Percentiles rank a stretch among this genome's conserved stretches.
These are phyloP conservation scores for Russula earlei DNA, from an alignment of 768 basidiomycete genomes.

Conservation along the genomic window DNA sequence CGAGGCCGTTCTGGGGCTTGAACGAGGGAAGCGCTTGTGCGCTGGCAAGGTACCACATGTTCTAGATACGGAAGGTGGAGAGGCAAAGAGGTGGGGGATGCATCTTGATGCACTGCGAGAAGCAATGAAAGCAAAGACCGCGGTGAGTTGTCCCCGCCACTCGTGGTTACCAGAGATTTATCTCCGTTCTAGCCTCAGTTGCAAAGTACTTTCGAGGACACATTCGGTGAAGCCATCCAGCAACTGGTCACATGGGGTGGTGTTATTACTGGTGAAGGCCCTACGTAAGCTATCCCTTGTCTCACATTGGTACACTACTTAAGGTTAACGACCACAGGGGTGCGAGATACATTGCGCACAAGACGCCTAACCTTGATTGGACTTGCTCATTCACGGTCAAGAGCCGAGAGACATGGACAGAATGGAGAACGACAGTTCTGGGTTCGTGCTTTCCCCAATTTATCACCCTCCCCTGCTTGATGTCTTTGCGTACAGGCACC, in stretches of 20 bases:
- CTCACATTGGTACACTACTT: conserved; percentile 5
- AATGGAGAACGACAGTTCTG: conserved; percentile 56
- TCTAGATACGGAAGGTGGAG: conserved; percentile 46
- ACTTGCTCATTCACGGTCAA: conserved; percentile 59
- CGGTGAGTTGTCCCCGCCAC: conserved; percentile 30
- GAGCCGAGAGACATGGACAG: conserved; percentile 53
- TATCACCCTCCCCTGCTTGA: background rate
- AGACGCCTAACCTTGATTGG: conserved; percentile 56
- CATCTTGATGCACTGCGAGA: conserved; percentile 50
- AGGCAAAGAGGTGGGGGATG: conserved; percentile 71
- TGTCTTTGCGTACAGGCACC: conserved; percentile 19
- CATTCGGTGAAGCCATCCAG: conserved; percentile 71
- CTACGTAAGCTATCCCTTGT: conserved; percentile 40
- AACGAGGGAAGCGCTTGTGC: conserved; percentile 59
- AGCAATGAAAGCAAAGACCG: conserved; percentile 45
- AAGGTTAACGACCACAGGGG: conserved; percentile 36
- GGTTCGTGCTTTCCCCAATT: conserved; percentile 35
- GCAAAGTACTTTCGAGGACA: conserved; percentile 52
- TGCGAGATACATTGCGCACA: conserved; percentile 66
- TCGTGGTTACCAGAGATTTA: background rate
- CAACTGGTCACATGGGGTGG: conserved; percentile 69
- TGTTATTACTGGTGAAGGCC: conserved; percentile 55
- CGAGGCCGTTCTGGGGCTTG: conserved; percentile 51
- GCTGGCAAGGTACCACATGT: conserved; percentile 35
- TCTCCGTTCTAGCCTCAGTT: conserved; percentile 38